These are phyloP conservation scores for Diaporthe destruens DNA, from an alignment of 2,329 filamentous ascomycete species.

Conservation along the genomic window DNA sequence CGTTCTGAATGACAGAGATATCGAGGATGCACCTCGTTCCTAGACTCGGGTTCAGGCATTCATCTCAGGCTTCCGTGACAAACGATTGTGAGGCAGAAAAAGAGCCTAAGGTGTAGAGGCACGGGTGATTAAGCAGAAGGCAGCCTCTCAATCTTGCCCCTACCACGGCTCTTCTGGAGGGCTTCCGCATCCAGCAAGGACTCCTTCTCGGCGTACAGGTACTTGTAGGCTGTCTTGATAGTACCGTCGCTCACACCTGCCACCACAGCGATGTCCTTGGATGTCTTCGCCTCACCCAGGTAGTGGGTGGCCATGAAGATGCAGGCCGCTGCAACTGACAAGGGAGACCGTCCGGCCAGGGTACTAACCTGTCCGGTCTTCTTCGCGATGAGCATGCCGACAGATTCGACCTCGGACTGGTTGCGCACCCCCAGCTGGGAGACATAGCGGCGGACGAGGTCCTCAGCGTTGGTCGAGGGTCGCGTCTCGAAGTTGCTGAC, in stretches of 20 bases:
- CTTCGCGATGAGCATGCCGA: conserved; percentile 82
- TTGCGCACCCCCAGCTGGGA: conserved; percentile 81
- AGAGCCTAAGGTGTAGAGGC: background rate
- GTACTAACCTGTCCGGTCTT: conserved; percentile 82
- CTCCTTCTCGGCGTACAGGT: conserved; percentile 73
- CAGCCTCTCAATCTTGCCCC: conserved; percentile 78
- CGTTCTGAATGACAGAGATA: background rate
- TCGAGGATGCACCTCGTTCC: background rate
- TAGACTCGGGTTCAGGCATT: background rate
- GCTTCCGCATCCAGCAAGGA: conserved; percentile 39
- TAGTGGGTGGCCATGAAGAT: conserved; percentile 96
- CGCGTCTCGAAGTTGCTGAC: conserved; percentile 80
- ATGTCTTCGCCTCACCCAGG: conserved; percentile 80
- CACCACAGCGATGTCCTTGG: conserved; percentile 88
- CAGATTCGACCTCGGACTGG: conserved; percentile 80
- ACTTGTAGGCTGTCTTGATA: conserved; percentile 95
- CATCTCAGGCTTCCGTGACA: background rate
- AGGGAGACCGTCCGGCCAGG: conserved; percentile 90
- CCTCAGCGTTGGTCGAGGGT: conserved; percentile 81
- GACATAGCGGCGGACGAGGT: conserved; percentile 91
- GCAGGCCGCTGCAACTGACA: conserved; percentile 93
- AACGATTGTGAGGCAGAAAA: background rate
- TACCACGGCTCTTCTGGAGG: conserved; percentile 56
- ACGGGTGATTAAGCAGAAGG: conserved; percentile 57
- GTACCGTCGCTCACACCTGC: conserved; percentile 96